Evolutionary conservation across 2,329 filamentous ascomycete species (phyloP), one percentile per base, ranked within the genome.

Genomic region (Pseudogymnoascus sp.): DNA sequence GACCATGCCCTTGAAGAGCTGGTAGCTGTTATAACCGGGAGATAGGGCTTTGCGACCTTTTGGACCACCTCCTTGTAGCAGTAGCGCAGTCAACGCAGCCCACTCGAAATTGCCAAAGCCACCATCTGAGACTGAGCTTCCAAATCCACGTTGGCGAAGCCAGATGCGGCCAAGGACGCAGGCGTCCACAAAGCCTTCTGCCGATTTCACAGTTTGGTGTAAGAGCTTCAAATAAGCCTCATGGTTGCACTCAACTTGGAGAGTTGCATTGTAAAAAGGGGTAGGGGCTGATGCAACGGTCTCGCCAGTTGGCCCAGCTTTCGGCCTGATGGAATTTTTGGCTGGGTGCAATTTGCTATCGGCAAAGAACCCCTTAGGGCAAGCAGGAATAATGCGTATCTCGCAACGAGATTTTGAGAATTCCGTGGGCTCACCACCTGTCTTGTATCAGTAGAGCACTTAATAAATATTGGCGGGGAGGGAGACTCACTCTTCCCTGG

Each of bases 51-150:
- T 82, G 67, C 86, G 83, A 1, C 89, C 89, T 65, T 87, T 87
- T 5, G 85, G 83, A 5, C 87, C 88, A 26, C 90, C 90, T n/a
- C 84, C 85, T 73, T 91, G 86, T 45, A 97, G 80, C 1, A 97
- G 78, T 12, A 96, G 79, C 34, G 93, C 90, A 72, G 93, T 83
- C 60, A 95, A 78, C n/a, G 85, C 78, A 0, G 89, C 83, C 91
- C 91, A 97, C 73, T 99, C 95, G 68, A 96, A 96, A 68, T 91
- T 86, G 2, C 95, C 95, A 73, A 99, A 97, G 0, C 95, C 95
- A 51, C 95, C 93, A 47, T 81, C 78, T 1, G 84, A 81, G n/a
- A 92, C 75, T 21, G 82, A 78, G 51, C 89, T 84, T 14, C 82
- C 83, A 68, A 97, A 90, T 0, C 92, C 92, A 63, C 93, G 85